These are phyloP conservation scores for Neurospora africana DNA, from an alignment of 495 filamentous ascomycete genomes.

Conservation along the genomic window DNA sequence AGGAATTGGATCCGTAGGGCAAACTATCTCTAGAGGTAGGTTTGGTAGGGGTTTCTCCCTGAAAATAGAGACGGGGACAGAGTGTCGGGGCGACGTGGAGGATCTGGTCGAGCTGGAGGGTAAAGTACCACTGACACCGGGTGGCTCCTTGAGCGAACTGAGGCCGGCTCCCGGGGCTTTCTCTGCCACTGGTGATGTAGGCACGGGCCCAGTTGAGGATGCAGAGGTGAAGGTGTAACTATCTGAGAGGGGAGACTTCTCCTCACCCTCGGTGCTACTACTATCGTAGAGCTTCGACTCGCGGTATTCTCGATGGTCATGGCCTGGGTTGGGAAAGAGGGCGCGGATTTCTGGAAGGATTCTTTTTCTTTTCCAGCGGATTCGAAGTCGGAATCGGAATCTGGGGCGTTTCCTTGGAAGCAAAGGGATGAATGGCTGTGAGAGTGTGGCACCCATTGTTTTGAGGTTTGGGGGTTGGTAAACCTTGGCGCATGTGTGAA, in stretches of 20 bases:
- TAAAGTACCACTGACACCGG: not conserved
- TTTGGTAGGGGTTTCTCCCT: not conserved
- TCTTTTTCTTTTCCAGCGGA: not conserved
- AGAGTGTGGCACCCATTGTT: not conserved
- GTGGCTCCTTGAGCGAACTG: not conserved
- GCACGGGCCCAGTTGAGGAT: not conserved
- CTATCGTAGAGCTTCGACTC: not conserved
- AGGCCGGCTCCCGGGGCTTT: not conserved
- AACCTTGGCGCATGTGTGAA: not conserved
- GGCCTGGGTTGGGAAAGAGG: not conserved
- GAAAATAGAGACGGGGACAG: rapidly evolving
- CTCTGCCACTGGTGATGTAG: not conserved
- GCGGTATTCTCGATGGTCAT: not conserved
- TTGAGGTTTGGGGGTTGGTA: not conserved
- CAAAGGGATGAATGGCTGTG: not conserved
- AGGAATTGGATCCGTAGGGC: not conserved
- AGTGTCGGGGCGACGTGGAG: not conserved
- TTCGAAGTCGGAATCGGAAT: not conserved
- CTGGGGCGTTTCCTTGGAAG: not conserved
- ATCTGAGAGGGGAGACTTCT: not conserved
- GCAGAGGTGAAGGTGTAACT: not conserved
- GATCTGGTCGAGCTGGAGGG: not conserved
- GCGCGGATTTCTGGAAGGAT: not conserved
- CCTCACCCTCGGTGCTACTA: not conserved
- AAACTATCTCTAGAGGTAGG: rapidly evolving